Percentiles rank a stretch among this genome's conserved stretches.
phyloP scores from a whole-genome alignment of 805 yeast genomes.

The Saccharomyces cerevisiae region DNA sequence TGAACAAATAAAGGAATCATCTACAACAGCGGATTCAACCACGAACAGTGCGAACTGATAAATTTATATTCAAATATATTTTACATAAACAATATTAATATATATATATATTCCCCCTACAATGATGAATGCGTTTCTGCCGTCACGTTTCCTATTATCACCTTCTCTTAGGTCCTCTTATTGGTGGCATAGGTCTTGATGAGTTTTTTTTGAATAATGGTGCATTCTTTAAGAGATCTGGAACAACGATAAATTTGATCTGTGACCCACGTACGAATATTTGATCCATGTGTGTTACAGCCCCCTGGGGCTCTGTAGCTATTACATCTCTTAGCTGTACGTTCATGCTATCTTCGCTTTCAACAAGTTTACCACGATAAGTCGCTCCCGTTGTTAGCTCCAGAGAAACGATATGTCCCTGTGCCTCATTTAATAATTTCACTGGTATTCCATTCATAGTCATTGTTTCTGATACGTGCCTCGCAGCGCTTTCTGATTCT shows the following conservation, averaged over 20 bases:
- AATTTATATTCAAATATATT: neutral
- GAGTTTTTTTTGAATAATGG: constrained; percentile 67
- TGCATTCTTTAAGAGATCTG: constrained; percentile 81
- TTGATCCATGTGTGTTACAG: constrained; percentile 67
- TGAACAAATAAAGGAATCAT: neutral
- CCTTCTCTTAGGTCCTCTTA: constrained; percentile 48
- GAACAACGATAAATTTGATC: constrained; percentile 74
- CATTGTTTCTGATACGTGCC: neutral
- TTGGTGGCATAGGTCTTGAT: constrained; percentile 63
- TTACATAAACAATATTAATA: neutral
- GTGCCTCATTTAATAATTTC: constrained; percentile 78
- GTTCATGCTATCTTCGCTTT: constrained; percentile 92
- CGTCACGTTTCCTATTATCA: constrained; percentile 2
- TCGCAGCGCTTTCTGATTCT: neutral
- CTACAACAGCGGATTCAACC: neutral
- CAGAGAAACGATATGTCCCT: constrained; percentile 76
- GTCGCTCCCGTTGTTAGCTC: constrained; percentile 82
- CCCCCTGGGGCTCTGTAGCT: constrained; percentile 43
- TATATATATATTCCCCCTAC: neutral
- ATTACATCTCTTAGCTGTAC: constrained; percentile 76
- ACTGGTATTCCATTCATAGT: constrained; percentile 48
- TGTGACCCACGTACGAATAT: constrained; percentile 90
- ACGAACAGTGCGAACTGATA: neutral
- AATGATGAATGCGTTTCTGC: neutral
- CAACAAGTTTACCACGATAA: constrained; percentile 79